Percentiles rank a stretch among this genome's conserved stretches.
These are phyloP conservation scores for Mucor plumbeus DNA, from an alignment of 371 early-diverging fungal genomes.

Conservation along the genomic window DNA sequence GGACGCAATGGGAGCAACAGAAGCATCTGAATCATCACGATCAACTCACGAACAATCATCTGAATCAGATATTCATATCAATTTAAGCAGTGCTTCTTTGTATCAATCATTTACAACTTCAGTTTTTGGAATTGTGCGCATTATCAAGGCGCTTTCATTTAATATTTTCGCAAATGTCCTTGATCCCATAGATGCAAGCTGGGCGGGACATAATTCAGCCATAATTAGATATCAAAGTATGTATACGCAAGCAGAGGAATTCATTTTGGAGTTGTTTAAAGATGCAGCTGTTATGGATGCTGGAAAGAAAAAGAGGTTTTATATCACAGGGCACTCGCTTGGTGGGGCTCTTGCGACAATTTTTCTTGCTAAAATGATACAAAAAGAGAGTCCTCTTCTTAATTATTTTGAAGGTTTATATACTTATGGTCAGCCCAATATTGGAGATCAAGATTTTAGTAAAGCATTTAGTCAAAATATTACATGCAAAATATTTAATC, in stretches of 20 bases:
- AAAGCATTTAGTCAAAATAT: conserved; percentile 47
- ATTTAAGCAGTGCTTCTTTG: conserved; percentile 38
- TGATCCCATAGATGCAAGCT: conserved; percentile 53
- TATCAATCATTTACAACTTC: conserved; percentile 39
- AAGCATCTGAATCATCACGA: not conserved
- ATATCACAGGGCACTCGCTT: conserved; percentile 46
- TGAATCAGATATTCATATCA: conserved; percentile 29
- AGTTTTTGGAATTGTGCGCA: conserved; percentile 28
- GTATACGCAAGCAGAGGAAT: conserved; percentile 43
- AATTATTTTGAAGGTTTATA: conserved; percentile 58
- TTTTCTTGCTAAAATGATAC: conserved; percentile 63
- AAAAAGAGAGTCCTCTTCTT: conserved; percentile 50
- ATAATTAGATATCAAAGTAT: conserved; percentile 35
- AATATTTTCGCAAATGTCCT: conserved; percentile 44
- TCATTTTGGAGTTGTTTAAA: conserved; percentile 29
- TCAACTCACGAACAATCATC: not conserved
- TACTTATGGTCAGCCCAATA: conserved; percentile 59
- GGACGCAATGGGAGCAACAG: conserved; percentile 56
- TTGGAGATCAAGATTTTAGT: conserved; percentile 57
- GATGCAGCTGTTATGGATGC: conserved; percentile 9
- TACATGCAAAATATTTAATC: conserved; percentile 62
- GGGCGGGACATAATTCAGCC: conserved; percentile 34
- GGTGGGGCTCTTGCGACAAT: conserved; percentile 53
- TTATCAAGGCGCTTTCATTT: conserved; percentile 31
- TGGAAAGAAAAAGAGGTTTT: conserved; percentile 30